Evolutionary conservation across 495 filamentous ascomycete species (phyloP).

Genomic region (Aspergillus sclerotiicarbonarius): DNA sequence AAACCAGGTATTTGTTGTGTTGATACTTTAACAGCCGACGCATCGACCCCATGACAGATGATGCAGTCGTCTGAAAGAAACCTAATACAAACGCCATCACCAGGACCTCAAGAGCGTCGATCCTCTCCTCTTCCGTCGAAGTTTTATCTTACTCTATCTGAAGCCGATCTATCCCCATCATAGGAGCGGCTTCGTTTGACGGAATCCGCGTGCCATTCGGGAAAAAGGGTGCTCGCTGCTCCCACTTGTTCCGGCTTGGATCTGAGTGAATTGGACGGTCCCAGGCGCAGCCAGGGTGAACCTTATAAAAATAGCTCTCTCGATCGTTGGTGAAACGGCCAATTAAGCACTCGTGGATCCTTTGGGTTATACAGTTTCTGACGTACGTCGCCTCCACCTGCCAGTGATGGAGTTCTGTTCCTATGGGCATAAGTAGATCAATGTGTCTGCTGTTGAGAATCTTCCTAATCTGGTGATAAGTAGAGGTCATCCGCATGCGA

Average conservation of each 20-base stretch:
- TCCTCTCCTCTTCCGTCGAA: neutral
- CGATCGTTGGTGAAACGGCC: neutral
- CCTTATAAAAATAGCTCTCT: neutral
- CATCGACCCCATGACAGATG: neutral
- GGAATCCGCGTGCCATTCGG: neutral
- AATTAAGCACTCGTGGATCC: neutral
- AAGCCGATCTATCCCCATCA: neutral
- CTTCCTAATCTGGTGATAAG: neutral
- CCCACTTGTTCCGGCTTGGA: neutral
- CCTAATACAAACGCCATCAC: neutral
- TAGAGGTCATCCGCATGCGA: neutral
- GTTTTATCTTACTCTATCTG: neutral
- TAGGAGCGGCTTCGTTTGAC: neutral
- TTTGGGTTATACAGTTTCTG: neutral
- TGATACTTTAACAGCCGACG: neutral
- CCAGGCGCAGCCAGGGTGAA: neutral
- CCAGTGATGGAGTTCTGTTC: neutral
- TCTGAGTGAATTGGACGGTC: neutral
- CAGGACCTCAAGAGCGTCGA: neutral
- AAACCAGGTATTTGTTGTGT: neutral
- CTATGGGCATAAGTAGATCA: neutral
- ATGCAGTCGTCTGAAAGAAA: neutral
- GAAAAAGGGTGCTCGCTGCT: neutral
- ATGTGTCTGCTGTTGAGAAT: neutral
- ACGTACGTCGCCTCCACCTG: neutral